phyloP scores from a whole-genome alignment of 805 yeast genomes.

The Scheffersomyces lignosus region DNA sequence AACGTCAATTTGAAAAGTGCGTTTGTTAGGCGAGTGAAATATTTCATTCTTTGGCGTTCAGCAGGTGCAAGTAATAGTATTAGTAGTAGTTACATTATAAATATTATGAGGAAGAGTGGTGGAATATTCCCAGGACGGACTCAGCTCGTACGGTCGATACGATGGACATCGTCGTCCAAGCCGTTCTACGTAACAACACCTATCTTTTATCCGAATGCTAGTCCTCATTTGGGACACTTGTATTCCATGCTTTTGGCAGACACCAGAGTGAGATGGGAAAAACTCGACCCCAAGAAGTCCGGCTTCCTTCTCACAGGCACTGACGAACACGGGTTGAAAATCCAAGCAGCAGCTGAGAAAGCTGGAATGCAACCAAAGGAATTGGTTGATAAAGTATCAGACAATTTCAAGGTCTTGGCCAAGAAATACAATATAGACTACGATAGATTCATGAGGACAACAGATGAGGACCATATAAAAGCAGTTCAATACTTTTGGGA shows the following conservation, averaged over 20 bases:
- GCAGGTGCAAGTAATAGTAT: too few species aligned
- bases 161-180: constrained; percentile 13
- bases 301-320: constrained; percentile 83
- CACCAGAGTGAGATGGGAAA: constrained; percentile 72
- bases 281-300: constrained; percentile 28
- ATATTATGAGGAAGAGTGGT: too few species aligned
- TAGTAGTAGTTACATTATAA: too few species aligned
- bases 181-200: constrained; percentile 77
- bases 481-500: constrained; percentile 76
- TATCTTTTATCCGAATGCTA: constrained; percentile 93
- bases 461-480: constrained; percentile 73
- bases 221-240: constrained; percentile 90
- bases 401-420: constrained; percentile 66
- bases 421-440: constrained; percentile 53
- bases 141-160: too few species aligned
- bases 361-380: constrained; percentile 49
- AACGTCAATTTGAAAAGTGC: too few species aligned
- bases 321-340: constrained; percentile 95
- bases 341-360: constrained; percentile 77
- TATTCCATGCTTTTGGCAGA: constrained; percentile 87
- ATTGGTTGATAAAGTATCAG: constrained; percentile 71
- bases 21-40: too few species aligned
- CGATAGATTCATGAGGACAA: constrained; percentile 85
- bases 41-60: too few species aligned
- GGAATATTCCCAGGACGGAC: too few species aligned